Base-by-base conservation (phyloP, 2,329 filamentous ascomycete genomes). In the Aureobasidium sp. region DNA sequence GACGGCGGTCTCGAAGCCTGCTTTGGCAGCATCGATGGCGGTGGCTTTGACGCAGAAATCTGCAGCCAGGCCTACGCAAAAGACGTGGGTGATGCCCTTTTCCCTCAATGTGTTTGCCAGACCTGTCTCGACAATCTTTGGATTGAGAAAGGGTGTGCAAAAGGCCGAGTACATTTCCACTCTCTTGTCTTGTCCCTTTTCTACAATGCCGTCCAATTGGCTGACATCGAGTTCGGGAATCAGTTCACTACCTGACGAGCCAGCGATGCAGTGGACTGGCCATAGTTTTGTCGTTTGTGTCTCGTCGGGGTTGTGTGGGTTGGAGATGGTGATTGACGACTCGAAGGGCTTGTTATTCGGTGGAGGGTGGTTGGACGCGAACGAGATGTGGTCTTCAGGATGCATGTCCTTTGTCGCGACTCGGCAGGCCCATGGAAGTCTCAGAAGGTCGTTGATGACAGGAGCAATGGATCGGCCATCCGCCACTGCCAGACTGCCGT, bases 81-180 rank as follows among this genome's bases (percentile, higher is more conserved):
- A 97, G 6, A 97, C 89, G 72, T 95, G 83, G 6, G 89, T 91
- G 31, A 96, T 78, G 0, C 75, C 78, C 17, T 77, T 77, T 2
- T 78, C 78, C 57, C 73, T 79, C 67, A 99, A 73, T 52, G 78
- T 70, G 1, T 70, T 76, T 1, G 80, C 81, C 29, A 97, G 77
- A 15, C 86, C 85, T 68, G 83, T 86, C 68, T 76, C 84, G 29
- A 77, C 78, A 15, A 88, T 78, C 35, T 76, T 76, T 1, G 85
- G 85, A 6, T 80, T 79, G 42, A 75, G 75, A 68, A 97, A 93
- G 0, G 90, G 89, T 70, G 92, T 89, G 64, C 87, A 87, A 69
- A 99, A 97, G 0, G 88, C 91, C 64, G 88, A 93, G 76, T 97
- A 97, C 89, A 97, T 96, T 75, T 99, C 94, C 1, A 96, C 83